Evolutionary conservation across 2,329 filamentous ascomycete genomes (phyloP), one percentile per base, ranked within the genome.

Genomic region (Aspergillus vadensis): DNA sequence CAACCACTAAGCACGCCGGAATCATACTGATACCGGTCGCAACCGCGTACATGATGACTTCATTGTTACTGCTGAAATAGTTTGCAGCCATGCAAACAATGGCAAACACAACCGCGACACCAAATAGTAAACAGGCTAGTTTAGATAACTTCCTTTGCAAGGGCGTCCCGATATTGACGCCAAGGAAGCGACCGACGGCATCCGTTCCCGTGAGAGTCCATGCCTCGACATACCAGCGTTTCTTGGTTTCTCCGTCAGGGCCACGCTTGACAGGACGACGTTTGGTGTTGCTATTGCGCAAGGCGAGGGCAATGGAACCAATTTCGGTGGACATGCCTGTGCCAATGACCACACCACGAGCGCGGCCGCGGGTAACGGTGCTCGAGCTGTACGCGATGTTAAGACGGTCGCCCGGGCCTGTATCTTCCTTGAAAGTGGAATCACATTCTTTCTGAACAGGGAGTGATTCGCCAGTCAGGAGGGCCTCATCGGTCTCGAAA

Each of bases 401-500:
- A 43, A 85, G 75, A 8, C 85, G 81, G 67, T 88, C 85, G 38
- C 85, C 85, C 30, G 84, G 82, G 2, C 86, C 83, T 19, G 84
- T 83, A 10, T 84, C 82, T 2, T 73, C 70, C 5, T 78, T 74
- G 63, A 86, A 86, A 6, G 68, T 68, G 2, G 63, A 60, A 6
- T 77, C 70, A 30, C 76, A 74, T 56, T 83, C 79, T 76, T 88
- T 84, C 68, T 78, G 80, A 0, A 88, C 84, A 10, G 86, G 85
- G 6, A 86, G 73, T 15, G 86, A 85, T 73, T 88, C 86, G 55
- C 86, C 86, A 8, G 86, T 88, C 25, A 88, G 77, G 43, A 88
- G 81, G 10, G 85, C 83, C 70, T 88, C 86, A 63, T 96, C 91
- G 61, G 89, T 90, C 63, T 90, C 89, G 63, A 93, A 81, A 73